Conservation (phyloP, 2,329 filamentous ascomycete species). For the Claviceps arundinis region DNA sequence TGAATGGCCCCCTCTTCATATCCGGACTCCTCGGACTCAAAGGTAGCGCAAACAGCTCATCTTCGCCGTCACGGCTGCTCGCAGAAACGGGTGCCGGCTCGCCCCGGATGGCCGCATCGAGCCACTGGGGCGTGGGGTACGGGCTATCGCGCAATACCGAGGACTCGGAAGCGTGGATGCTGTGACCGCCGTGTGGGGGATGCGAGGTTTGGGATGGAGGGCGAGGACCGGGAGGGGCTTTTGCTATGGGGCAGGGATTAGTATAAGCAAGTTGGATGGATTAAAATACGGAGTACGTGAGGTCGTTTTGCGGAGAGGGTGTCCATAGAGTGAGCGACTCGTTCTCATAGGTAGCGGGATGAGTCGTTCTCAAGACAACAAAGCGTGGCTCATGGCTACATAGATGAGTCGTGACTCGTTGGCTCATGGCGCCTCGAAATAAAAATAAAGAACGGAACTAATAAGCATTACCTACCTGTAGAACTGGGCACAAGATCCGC, state of each 20-base stretch:
- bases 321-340: too few relatives aligned
- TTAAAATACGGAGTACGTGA: too few relatives aligned
- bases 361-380: too few relatives aligned
- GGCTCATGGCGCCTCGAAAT: background rate
- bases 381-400: too few relatives aligned
- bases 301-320: too few relatives aligned
- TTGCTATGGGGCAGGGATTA: slow-evolving; percentile 12
- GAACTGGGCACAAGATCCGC: slow-evolving; percentile 43
- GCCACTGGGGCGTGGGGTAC: slow-evolving; percentile 16
- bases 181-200: slow-evolving; percentile 16
- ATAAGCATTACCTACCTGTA: slow-evolving; percentile 30
- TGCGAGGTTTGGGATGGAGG: slow-evolving; percentile 19
- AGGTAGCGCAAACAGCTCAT: slow-evolving; percentile 77
- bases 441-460: background rate
- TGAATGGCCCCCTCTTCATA: slow-evolving; percentile 71
- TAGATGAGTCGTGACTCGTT: too few relatives aligned
- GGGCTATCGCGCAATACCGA: slow-evolving; percentile 14
- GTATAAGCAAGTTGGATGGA: too few relatives aligned
- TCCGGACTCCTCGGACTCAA: slow-evolving; percentile 79
- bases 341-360: too few relatives aligned
- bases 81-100: slow-evolving; percentile 10
- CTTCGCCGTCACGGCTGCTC: slow-evolving; percentile 33
- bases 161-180: slow-evolving; percentile 24
- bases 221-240: slow-evolving; percentile 21
- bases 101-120: slow-evolving; percentile 19